phyloP scores from a whole-genome alignment of 1,139 yeast species.

The Petasospora rhodanensis region DNA sequence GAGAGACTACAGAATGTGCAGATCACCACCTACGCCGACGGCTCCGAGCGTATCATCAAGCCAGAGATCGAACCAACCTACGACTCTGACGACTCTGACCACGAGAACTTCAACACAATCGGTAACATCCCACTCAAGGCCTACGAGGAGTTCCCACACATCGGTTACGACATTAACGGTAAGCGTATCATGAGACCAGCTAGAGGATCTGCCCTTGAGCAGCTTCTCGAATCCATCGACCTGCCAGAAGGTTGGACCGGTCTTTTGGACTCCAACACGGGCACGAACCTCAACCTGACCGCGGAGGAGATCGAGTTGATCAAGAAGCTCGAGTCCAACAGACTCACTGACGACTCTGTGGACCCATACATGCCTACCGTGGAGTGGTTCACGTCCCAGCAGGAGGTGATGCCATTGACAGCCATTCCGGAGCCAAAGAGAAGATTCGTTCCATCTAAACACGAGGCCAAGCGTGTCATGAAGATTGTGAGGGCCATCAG shows the following conservation, averaged over 20 bases:
- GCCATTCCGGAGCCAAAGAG: slow-evolving; percentile 97
- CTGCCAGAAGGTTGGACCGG: slow-evolving; percentile 99
- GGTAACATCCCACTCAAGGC: slow-evolving; percentile 92
- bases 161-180: slow-evolving; percentile 96
- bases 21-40: slow-evolving; percentile 68
- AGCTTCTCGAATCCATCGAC: slow-evolving; percentile 81
- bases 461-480: slow-evolving; percentile 95
- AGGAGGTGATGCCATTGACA: slow-evolving; percentile 86
- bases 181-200: slow-evolving; percentile 99
- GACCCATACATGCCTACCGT: slow-evolving; percentile 92
- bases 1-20: slow-evolving; percentile 50
- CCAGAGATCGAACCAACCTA: slow-evolving; percentile 93
- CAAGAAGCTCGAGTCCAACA: slow-evolving; percentile 78
- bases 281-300: slow-evolving; percentile 79
- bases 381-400: slow-evolving; percentile 89
- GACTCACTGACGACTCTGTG: slow-evolving; percentile 72
- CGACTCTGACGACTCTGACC: slow-evolving; percentile 90
- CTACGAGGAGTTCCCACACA: slow-evolving; percentile 95
- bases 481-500: slow-evolving; percentile 94
- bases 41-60: slow-evolving; percentile 65
- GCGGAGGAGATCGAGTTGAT: slow-evolving; percentile 87
- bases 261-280: slow-evolving; percentile 83
- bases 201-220: slow-evolving; percentile 89
- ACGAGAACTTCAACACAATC: slow-evolving; percentile 79
- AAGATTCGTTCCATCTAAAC: slow-evolving; percentile 92